Conservation (phyloP, 192 early-diverging fungal genomes). For the Coemansia sp. region DNA sequence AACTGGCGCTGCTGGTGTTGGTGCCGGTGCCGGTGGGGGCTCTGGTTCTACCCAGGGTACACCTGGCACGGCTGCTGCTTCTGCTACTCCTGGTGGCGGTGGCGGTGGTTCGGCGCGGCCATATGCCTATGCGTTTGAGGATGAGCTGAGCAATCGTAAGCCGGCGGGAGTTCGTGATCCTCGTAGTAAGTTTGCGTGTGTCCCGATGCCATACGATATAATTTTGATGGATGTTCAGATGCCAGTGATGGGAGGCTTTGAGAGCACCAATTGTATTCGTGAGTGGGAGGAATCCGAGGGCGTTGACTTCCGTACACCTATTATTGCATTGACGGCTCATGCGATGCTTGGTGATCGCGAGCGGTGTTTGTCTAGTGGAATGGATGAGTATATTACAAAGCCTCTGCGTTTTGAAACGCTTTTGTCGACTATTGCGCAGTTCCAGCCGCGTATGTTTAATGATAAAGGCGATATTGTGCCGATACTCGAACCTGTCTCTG, state of each 20-base stretch:
- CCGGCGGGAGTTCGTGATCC: constrained; percentile 57
- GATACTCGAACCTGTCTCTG: constrained; percentile 23
- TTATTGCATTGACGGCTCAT: constrained; percentile 84
- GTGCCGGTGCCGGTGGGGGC: not conserved
- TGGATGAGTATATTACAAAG: constrained; percentile 81
- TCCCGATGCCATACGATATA: constrained; percentile 59
- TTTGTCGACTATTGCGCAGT: constrained; percentile 43
- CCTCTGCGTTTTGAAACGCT: constrained; percentile 57
- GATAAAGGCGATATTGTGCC: constrained; percentile 48
- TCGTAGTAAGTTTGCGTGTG: constrained; percentile 51
- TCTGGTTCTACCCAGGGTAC: not conserved
- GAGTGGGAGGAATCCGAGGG: constrained; percentile 64
- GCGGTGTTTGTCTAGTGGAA: constrained; percentile 78
- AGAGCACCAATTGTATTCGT: constrained; percentile 80
- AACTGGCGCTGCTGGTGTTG: not conserved
- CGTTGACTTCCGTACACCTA: constrained; percentile 66
- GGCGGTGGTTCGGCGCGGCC: not conserved
- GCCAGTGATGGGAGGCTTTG: constrained; percentile 89
- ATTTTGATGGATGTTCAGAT: constrained; percentile 91
- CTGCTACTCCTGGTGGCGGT: not conserved
- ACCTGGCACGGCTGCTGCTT: not conserved
- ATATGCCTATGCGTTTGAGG: constrained; percentile 15
- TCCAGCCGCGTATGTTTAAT: constrained; percentile 53
- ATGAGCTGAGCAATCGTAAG: constrained; percentile 33
- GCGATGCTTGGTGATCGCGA: constrained; percentile 92